These are phyloP conservation scores for Fusarium haematococcum DNA, from an alignment of 2,329 filamentous ascomycete genomes.

Conservation along the genomic window DNA sequence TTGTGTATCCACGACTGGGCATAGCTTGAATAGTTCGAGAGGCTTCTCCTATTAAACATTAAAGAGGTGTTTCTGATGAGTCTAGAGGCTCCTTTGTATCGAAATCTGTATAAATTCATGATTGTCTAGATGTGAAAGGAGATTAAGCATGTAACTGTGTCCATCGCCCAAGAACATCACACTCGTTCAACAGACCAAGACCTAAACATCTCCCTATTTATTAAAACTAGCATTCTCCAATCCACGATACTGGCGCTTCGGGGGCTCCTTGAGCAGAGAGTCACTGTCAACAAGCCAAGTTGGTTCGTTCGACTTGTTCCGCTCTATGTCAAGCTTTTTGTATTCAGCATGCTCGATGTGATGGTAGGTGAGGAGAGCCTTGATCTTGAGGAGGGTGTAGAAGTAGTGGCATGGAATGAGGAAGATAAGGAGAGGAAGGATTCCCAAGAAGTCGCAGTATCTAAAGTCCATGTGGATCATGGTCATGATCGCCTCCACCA, in stretches of 20 bases:
- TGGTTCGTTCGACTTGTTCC: neutral
- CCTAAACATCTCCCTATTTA: neutral
- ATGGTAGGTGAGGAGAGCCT: slow-evolving; percentile 16
- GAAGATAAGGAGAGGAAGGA: neutral
- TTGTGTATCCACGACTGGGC: neutral
- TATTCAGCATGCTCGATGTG: neutral
- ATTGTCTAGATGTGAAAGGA: neutral
- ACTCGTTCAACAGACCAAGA: neutral
- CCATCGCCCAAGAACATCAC: neutral
- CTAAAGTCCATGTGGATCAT: neutral
- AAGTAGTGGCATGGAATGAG: slow-evolving; percentile 2
- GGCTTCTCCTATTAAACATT: neutral
- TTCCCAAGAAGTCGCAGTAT: neutral
- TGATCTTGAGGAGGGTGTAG: slow-evolving; percentile 18
- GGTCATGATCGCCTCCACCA: neutral
- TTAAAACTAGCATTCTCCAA: too few relatives aligned
- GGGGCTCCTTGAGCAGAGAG: neutral
- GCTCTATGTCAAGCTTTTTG: neutral
- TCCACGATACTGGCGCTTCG: neutral
- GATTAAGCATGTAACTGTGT: neutral
- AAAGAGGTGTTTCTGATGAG: neutral
- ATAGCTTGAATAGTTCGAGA: neutral
- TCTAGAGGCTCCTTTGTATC: neutral
- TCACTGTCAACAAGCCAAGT: slow-evolving; percentile 2
- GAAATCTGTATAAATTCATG: neutral